Percentiles rank a stretch among this genome's conserved stretches.
These are phyloP conservation scores for Picea glauca DNA, from an alignment of 75 land plant species.

Conservation along the genomic window DNA sequence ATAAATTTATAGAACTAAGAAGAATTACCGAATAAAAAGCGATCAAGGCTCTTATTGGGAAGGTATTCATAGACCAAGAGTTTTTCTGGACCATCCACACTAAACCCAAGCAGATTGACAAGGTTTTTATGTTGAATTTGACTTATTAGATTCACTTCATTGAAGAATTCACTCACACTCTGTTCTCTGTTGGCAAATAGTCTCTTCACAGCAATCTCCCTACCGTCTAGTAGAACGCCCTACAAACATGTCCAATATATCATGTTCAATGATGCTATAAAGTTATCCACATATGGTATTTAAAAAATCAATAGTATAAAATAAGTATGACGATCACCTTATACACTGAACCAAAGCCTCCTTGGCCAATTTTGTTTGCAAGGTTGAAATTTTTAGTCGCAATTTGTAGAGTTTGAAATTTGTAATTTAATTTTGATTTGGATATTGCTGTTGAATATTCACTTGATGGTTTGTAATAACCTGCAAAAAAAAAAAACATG, in stretches of 20 bases:
- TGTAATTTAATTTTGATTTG: constrained; percentile 18
- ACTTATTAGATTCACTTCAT: constrained; percentile 37
- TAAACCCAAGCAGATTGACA: constrained; percentile 40
- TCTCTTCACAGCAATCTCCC: constrained; percentile 29
- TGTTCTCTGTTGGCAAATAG: constrained; percentile 24
- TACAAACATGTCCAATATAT: neutral
- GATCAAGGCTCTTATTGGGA: constrained; percentile 30
- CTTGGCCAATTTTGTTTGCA: constrained; percentile 34
- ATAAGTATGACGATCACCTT: constrained; percentile 18
- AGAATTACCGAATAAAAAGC: constrained; percentile 31
- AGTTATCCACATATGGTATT: neutral
- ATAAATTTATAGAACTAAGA: too few species aligned
- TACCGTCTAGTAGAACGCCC: constrained; percentile 31
- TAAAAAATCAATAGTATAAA: neutral
- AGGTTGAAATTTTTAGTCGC: constrained; percentile 26
- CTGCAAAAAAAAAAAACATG: too few species aligned
- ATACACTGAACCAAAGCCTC: constrained; percentile 34
- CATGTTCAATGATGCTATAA: neutral
- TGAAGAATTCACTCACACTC: constrained; percentile 32
- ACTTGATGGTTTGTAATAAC: too few species aligned
- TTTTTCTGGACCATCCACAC: constrained; percentile 39
- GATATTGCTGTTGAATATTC: constrained; percentile 14
- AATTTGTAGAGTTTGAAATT: constrained; percentile 15
- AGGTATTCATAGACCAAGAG: constrained; percentile 43
- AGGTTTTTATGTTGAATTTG: constrained; percentile 38